A percentile compares a stretch with the other conserved stretches of the same genome.
Evolutionary conservation across 768 basidiomycete species (phyloP).

Genomic region (Trametes cingulata): DNA sequence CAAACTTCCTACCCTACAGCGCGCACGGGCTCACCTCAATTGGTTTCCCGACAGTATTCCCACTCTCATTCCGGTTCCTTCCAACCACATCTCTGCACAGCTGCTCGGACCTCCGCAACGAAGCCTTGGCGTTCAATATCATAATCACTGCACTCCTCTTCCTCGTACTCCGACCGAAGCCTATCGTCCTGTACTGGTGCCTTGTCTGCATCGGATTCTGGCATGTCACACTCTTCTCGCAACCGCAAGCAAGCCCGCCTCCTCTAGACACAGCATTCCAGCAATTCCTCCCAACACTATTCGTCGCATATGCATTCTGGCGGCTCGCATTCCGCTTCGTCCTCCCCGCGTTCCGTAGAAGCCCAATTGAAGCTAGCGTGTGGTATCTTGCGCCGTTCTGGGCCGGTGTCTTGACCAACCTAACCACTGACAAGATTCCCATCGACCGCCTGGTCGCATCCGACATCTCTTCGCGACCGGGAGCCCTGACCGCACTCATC

Average conservation of each 20-base stretch:
- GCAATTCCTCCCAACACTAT: slow-evolving; percentile 75
- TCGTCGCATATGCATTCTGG: slow-evolving; percentile 81
- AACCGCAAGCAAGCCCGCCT: slow-evolving; percentile 67
- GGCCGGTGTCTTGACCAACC: slow-evolving; percentile 74
- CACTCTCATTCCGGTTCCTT: slow-evolving; percentile 63
- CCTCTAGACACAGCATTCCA: slow-evolving; percentile 71
- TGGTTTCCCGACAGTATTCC: slow-evolving; percentile 76
- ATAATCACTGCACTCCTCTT: slow-evolving; percentile 67
- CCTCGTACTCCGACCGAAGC: slow-evolving; percentile 68
- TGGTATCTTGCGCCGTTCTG: slow-evolving; percentile 80
- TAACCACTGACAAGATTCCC: slow-evolving; percentile 71
- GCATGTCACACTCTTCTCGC: slow-evolving; percentile 80
- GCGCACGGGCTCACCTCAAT: slow-evolving; percentile 68
- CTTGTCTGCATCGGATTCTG: slow-evolving; percentile 85
- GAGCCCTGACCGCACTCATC: slow-evolving; percentile 67
- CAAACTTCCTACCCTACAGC: slow-evolving; percentile 59
- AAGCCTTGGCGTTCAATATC: slow-evolving; percentile 73
- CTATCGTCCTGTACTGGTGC: slow-evolving; percentile 71
- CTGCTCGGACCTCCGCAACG: slow-evolving; percentile 70
- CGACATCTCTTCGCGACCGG: slow-evolving; percentile 64
- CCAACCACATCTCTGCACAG: slow-evolving; percentile 50
- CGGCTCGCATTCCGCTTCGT: slow-evolving; percentile 72
- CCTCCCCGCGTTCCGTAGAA: slow-evolving; percentile 64
- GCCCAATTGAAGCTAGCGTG: slow-evolving; percentile 71
- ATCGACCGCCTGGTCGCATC: slow-evolving; percentile 72